These are phyloP conservation scores for Phytophthora meadii DNA, from an alignment of 352 stramenopile species.

Conservation along the genomic window DNA sequence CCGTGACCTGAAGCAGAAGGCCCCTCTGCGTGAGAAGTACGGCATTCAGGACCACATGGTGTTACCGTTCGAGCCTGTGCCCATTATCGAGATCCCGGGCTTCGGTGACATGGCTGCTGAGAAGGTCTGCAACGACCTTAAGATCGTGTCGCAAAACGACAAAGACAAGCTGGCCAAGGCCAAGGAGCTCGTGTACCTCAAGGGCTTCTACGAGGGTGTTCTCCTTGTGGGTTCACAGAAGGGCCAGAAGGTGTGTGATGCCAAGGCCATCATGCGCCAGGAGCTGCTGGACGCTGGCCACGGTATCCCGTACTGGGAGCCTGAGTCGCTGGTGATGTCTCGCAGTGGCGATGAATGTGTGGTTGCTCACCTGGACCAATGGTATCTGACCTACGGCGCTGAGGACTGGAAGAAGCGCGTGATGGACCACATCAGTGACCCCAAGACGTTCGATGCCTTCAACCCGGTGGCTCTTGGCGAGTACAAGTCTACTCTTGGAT, in stretches of 20 bases:
- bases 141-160: slow-evolving; percentile 99
- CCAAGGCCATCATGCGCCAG: slow-evolving; percentile 97
- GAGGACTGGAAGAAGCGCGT: slow-evolving; percentile 98
- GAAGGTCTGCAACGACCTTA: slow-evolving; percentile 97
- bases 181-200: slow-evolving; percentile 99
- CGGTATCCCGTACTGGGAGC: slow-evolving; percentile 98
- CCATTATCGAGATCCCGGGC: slow-evolving; percentile 99
- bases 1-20: slow-evolving; percentile 99
- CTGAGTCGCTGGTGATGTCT: slow-evolving; percentile 97
- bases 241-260: slow-evolving; percentile 96
- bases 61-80: slow-evolving; percentile 97
- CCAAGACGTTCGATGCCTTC: slow-evolving; percentile 95
- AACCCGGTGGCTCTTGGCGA: slow-evolving; percentile 93
- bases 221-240: slow-evolving; percentile 98
- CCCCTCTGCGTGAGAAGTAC: slow-evolving; percentile 98
- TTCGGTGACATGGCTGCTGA: slow-evolving; percentile 97
- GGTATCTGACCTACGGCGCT: slow-evolving; percentile 99
- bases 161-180: slow-evolving; percentile 98
- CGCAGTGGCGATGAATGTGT: slow-evolving; percentile 99
- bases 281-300: slow-evolving; percentile 95
- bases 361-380: slow-evolving; percentile 99
- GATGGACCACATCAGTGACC: slow-evolving; percentile 94
- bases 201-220: slow-evolving; percentile 99
- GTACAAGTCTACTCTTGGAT: slow-evolving; percentile 98
- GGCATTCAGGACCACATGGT: slow-evolving; percentile 98